Base-by-base conservation (phyloP, 768 basidiomycete genomes). In the Boletus rubescentipes region DNA sequence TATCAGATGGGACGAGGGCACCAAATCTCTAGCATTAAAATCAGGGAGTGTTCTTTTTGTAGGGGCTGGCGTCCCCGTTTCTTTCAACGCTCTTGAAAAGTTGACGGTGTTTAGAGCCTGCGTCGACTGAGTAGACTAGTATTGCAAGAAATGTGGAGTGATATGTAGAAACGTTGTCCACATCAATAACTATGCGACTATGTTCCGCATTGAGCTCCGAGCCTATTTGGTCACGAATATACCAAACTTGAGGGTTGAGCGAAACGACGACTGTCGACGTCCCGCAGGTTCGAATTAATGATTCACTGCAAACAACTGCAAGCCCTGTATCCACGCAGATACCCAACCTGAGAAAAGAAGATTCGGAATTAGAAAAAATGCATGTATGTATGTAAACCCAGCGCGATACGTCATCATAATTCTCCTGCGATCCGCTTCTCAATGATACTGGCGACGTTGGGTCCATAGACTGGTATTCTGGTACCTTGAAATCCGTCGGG, bases 401-500 rank as follows among this genome's bases (percentile, higher is more conserved):
- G 37, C 32, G 41, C 31, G 15, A 23, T 9, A 26, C n/a, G 26
- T 29, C 38, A 43, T 54, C 35, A 59, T 15, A 61, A 21, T 43
- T 59, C 61, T 34, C 53, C 73, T 6, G 77, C 74, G 38, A 86
- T 67, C 41, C 86, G 81, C 49, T 88, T 85, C 62, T 92, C 89
- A 36, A 94, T 85, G 26, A 93, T 70, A 61, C 79, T 75, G 1
- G 82, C 86, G 10, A 94, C 74, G 0, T 73, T 72, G 15, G 81
- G 80, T 0, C 87, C 89, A 59, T 86, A 51, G 0, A 88, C 85
- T 3, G 91, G 91, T 52, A 94, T 94, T 34, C 75, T 70, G n/a
- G 79, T 76, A 38, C 85, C 84, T 62, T 94, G 92, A 75, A 94
- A 94, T 23, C 89, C 91, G 9, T 91, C 85, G 0, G 91, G 91